These are phyloP conservation scores for Podospora bellae-mahoneyi DNA, from an alignment of 495 filamentous ascomycete species.

Conservation along the genomic window DNA sequence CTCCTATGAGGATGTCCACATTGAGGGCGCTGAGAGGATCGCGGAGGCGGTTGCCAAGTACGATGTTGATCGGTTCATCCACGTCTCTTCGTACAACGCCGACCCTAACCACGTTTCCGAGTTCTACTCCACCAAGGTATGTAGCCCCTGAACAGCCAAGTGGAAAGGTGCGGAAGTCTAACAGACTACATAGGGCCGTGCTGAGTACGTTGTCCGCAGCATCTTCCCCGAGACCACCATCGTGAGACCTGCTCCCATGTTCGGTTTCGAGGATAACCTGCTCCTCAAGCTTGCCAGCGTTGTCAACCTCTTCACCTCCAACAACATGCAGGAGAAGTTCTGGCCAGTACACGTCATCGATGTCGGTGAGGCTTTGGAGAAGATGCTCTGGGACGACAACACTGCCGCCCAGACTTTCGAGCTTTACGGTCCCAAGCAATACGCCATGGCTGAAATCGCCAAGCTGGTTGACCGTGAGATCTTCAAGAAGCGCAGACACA, in stretches of 20 bases:
- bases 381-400: slow-evolving; percentile 83
- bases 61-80: slow-evolving; percentile 94
- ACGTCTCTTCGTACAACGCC: slow-evolving; percentile 94
- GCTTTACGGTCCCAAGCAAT: slow-evolving; percentile 90
- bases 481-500: slow-evolving; percentile 78
- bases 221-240: slow-evolving; percentile 99
- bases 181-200: slow-evolving; percentile 56
- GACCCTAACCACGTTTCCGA: slow-evolving; percentile 74
- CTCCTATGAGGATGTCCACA: slow-evolving; percentile 83
- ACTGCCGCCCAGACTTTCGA: slow-evolving; percentile 90
- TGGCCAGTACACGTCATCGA: slow-evolving; percentile 92
- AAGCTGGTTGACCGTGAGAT: slow-evolving; percentile 90
- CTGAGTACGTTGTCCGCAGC: slow-evolving; percentile 76
- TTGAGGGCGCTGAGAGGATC: slow-evolving; percentile 93
- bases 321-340: slow-evolving; percentile 86
- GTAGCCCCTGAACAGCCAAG: slow-evolving; percentile 10
- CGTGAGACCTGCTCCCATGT: slow-evolving; percentile 89
- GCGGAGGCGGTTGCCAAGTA: slow-evolving; percentile 96
- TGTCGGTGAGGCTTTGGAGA: slow-evolving; percentile 80
- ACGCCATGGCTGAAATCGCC: slow-evolving; percentile 82
- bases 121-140: slow-evolving; percentile 86
- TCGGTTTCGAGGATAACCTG: slow-evolving; percentile 90
- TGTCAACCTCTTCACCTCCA: slow-evolving; percentile 79
- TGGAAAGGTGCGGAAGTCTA: neutral
- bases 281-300: slow-evolving; percentile 78